A percentile compares a stretch with the other conserved stretches of the same genome.
phyloP scores from a whole-genome alignment of 331 rosid species.

The Dryas integrifolia region DNA sequence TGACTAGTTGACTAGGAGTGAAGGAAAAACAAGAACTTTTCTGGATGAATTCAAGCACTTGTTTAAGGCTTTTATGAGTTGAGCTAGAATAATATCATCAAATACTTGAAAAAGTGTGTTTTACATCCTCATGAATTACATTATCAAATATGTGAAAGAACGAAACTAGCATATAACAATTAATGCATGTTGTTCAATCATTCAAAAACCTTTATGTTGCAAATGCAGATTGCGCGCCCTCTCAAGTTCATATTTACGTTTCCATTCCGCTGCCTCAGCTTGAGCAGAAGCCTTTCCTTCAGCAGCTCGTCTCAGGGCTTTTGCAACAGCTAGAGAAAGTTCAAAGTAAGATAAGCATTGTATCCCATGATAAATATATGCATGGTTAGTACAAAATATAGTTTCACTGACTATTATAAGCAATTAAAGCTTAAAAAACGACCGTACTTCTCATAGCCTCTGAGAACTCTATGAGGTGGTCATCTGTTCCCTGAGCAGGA shows the following conservation, averaged over 20 bases:
- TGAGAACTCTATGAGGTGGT: constrained; percentile 88
- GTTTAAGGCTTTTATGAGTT: background rate
- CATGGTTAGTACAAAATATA: constrained; percentile 1
- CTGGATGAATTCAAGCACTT: background rate
- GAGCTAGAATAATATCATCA: background rate
- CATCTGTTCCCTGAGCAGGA: constrained; percentile 68
- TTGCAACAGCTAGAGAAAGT: constrained; percentile 74
- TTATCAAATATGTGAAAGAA: constrained; percentile 3
- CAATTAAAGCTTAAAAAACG: constrained; percentile 29
- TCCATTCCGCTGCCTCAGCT: constrained; percentile 97
- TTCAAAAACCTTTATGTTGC: constrained; percentile 56
- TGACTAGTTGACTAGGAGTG: background rate
- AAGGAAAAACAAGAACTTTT: background rate
- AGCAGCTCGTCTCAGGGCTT: constrained; percentile 82
- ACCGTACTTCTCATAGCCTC: constrained; percentile 88
- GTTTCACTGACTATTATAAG: constrained; percentile 32
- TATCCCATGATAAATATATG: constrained; percentile 2
- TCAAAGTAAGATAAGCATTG: constrained; percentile 40
- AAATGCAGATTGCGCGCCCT: constrained; percentile 55
- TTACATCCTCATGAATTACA: background rate
- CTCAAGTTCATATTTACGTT: constrained; percentile 90
- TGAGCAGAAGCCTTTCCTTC: constrained; percentile 94
- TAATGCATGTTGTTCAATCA: constrained; percentile 18
- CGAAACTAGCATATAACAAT: constrained; percentile 1
- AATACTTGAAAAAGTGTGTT: constrained; percentile 3